Conservation (phyloP, 768 basidiomycete genomes). For the Trametopsis cervina region DNA sequence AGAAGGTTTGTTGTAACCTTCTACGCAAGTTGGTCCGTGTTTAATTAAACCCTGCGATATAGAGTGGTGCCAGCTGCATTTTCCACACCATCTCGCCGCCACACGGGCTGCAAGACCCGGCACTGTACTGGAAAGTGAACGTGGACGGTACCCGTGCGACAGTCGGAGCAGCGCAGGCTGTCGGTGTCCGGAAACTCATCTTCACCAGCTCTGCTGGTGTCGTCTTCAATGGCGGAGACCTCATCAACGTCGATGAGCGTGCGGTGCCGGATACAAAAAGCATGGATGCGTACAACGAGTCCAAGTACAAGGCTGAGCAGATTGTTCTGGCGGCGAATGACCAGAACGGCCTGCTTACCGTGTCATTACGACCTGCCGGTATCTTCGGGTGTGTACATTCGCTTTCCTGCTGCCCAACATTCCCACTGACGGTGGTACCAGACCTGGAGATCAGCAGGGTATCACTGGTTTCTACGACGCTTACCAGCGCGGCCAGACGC, state of each 20-base stretch:
- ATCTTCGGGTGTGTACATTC: slow-evolving; percentile 79
- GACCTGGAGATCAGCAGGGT: slow-evolving; percentile 87
- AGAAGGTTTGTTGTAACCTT: slow-evolving; percentile 43
- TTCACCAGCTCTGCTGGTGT: slow-evolving; percentile 94
- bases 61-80: slow-evolving; percentile 84
- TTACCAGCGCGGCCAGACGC: slow-evolving; percentile 75
- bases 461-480: slow-evolving; percentile 76
- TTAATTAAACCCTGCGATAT: background rate
- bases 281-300: slow-evolving; percentile 90
- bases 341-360: slow-evolving; percentile 76
- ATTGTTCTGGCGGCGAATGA: slow-evolving; percentile 84
- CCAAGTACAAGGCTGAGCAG: slow-evolving; percentile 85
- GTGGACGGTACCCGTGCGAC: slow-evolving; percentile 85
- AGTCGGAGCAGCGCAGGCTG: slow-evolving; percentile 71
- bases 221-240: slow-evolving; percentile 75
- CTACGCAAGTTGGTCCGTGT: background rate
- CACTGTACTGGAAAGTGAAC: slow-evolving; percentile 87
- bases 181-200: slow-evolving; percentile 78
- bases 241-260: slow-evolving; percentile 86
- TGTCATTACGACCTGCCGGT: slow-evolving; percentile 86
- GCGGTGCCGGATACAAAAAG: slow-evolving; percentile 63
- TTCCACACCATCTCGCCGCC: slow-evolving; percentile 92
- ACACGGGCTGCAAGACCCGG: slow-evolving; percentile 57
- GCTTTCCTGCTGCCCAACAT: background rate
- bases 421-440: slow-evolving; percentile 22